Conservation (phyloP, 306 rosid species). For the Urtica urens region DNA sequence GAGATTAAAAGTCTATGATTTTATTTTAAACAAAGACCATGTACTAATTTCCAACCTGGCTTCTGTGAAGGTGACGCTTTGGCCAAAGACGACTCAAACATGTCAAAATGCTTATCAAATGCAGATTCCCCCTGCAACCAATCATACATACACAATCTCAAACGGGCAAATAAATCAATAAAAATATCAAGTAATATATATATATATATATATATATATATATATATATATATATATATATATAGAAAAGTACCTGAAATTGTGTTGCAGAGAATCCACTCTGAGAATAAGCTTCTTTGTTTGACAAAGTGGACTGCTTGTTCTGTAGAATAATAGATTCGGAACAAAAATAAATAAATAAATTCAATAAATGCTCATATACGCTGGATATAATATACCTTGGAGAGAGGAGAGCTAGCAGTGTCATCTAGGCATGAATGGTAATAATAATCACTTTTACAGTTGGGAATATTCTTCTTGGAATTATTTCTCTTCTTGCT, state of each 20-base stretch:
- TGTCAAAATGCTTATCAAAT: conserved; percentile 35
- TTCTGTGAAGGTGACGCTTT: conserved; percentile 42
- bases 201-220: background rate
- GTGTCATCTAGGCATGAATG: conserved; percentile 70
- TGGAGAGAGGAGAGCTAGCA: conserved; percentile 65
- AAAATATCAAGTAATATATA: background rate
- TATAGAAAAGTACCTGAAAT: conserved; percentile 30
- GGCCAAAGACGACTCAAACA: conserved; percentile 31
- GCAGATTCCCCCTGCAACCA: conserved; percentile 40
- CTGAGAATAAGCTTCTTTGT: conserved; percentile 45
- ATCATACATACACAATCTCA: conserved; percentile 1
- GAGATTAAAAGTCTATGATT: background rate
- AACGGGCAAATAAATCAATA: background rate
- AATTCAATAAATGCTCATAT: background rate
- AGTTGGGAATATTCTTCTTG: conserved; percentile 30
- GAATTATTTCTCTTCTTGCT: conserved; percentile 22
- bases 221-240: background rate
- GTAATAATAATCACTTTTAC: conserved; percentile 31
- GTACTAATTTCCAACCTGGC: conserved; percentile 34
- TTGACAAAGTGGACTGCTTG: conserved; percentile 25
- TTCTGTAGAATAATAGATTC: conserved; percentile 35
- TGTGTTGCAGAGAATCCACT: conserved; percentile 57
- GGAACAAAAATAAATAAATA: conserved; percentile 8
- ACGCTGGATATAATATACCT: conserved; percentile 21
- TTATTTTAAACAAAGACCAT: background rate